phyloP scores from a whole-genome alignment of 2,329 filamentous ascomycete species.

The Colletotrichum abscissum region DNA sequence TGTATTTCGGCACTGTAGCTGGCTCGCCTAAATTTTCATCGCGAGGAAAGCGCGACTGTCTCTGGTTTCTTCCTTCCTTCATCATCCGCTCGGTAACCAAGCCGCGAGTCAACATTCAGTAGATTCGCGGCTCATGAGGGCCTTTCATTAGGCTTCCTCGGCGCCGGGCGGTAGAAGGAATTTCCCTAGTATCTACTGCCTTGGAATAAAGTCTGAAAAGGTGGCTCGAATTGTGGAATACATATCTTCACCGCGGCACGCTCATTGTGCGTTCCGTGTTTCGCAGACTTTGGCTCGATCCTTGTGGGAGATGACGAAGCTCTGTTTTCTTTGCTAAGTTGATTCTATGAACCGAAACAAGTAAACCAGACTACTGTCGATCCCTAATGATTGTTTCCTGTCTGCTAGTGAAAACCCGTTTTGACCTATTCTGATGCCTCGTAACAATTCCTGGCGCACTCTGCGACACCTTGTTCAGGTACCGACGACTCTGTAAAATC shows the following conservation, averaged over 20 bases:
- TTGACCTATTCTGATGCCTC: not conserved
- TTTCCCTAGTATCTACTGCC: slow-evolving; percentile 89
- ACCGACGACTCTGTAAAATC: not conserved
- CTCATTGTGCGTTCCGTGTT: not conserved
- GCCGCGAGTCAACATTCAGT: slow-evolving; percentile 37
- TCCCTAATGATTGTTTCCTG: not conserved
- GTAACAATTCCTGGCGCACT: not conserved
- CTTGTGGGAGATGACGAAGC: not conserved
- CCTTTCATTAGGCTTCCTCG: slow-evolving; percentile 67
- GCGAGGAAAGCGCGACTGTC: slow-evolving; percentile 9
- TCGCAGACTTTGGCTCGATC: too few relatives aligned
- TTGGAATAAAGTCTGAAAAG: slow-evolving; percentile 82
- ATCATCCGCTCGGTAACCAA: slow-evolving; percentile 52
- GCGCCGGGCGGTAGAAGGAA: slow-evolving; percentile 70
- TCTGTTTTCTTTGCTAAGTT: not conserved
- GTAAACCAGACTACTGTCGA: not conserved
- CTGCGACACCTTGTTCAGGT: too few relatives aligned
- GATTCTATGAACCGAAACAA: not conserved
- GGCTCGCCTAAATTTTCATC: slow-evolving; percentile 26
- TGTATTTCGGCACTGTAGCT: slow-evolving; percentile 35
- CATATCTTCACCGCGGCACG: slow-evolving; percentile 52
- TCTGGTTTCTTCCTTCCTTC: slow-evolving; percentile 46
- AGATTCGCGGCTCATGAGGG: slow-evolving; percentile 45
- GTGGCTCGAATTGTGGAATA: slow-evolving; percentile 86
- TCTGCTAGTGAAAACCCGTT: not conserved